Conservation (phyloP, 345 rosid species). For the Lepidium africanum region DNA sequence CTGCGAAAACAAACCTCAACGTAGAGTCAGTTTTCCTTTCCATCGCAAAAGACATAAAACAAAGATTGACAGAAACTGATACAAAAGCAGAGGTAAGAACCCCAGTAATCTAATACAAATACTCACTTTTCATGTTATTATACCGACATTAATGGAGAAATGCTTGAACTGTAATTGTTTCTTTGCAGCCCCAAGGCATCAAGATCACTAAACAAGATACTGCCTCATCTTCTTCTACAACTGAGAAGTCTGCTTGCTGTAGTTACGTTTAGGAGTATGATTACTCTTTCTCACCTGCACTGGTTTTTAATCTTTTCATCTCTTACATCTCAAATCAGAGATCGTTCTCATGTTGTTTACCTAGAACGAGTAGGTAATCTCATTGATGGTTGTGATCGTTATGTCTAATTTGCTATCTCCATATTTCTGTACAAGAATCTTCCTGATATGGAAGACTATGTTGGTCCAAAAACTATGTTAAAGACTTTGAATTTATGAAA, state of each 20-base stretch:
- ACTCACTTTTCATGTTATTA: not conserved
- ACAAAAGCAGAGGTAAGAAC: constrained; percentile 27
- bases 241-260: constrained; percentile 60
- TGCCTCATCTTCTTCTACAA: constrained; percentile 34
- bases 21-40: constrained; percentile 59
- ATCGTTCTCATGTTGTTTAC: constrained; percentile 20
- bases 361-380: constrained; percentile 23
- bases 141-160: not conserved
- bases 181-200: constrained; percentile 52
- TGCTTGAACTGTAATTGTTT: not conserved
- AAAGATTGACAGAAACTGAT: constrained; percentile 41
- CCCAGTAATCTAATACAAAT: not conserved
- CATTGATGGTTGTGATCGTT: constrained; percentile 32
- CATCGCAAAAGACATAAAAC: constrained; percentile 51
- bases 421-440: constrained; percentile 13
- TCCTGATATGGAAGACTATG: constrained; percentile 15
- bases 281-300: constrained; percentile 18
- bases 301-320: constrained; percentile 3
- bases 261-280: constrained; percentile 35
- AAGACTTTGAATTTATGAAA: constrained; percentile 14
- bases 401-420: constrained; percentile 23
- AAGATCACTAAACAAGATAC: constrained; percentile 56
- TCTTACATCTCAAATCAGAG: constrained; percentile 29
- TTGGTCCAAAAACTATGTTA: constrained; percentile 20
- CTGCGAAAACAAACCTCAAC: constrained; percentile 51